These are phyloP conservation scores for Blastocrithidia nonstop DNA, from an alignment of 208 protist genomes.

Conservation along the genomic window DNA sequence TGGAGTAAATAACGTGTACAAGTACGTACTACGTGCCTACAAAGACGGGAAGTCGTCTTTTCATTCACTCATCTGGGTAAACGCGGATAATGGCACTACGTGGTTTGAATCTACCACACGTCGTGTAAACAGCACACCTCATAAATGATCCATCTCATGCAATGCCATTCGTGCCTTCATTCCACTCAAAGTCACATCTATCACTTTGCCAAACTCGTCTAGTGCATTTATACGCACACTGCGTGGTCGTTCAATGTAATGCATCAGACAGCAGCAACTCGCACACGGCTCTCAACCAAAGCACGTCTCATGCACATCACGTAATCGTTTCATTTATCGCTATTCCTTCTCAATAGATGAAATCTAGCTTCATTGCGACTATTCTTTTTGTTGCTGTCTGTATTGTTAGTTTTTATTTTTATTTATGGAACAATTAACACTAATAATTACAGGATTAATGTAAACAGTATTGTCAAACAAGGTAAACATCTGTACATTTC, in stretches of 20 bases:
- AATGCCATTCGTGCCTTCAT: constrained; percentile 73
- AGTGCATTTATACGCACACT: constrained; percentile 38
- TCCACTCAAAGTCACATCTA: constrained; percentile 28
- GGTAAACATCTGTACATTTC: constrained; percentile 82
- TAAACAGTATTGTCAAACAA: constrained; percentile 73
- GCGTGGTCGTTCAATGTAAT: constrained; percentile 79
- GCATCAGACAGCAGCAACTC: constrained; percentile 76
- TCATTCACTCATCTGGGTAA: constrained; percentile 79
- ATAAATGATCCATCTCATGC: constrained; percentile 76
- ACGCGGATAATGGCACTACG: constrained; percentile 75
- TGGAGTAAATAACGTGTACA: constrained; percentile 79
- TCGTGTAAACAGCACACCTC: constrained; percentile 71
- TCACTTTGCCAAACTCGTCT: constrained; percentile 17
- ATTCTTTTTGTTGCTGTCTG: constrained; percentile 18
- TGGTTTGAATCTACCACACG: constrained; percentile 75
- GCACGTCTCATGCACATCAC: constrained; percentile 27
- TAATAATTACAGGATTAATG: constrained; percentile 74
- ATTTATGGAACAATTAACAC: too few species aligned
- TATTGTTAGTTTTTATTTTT: too few species aligned
- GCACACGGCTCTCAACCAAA: constrained; percentile 86
- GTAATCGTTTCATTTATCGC: constrained; percentile 27
- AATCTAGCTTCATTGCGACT: constrained; percentile 7
- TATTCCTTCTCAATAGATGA: constrained; percentile 26
- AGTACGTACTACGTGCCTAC: constrained; percentile 78
- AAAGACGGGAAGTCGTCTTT: constrained; percentile 81